Evolutionary conservation across 2,329 filamentous ascomycete species (phyloP).

Genomic region (Zymoseptoria pseudotritici): DNA sequence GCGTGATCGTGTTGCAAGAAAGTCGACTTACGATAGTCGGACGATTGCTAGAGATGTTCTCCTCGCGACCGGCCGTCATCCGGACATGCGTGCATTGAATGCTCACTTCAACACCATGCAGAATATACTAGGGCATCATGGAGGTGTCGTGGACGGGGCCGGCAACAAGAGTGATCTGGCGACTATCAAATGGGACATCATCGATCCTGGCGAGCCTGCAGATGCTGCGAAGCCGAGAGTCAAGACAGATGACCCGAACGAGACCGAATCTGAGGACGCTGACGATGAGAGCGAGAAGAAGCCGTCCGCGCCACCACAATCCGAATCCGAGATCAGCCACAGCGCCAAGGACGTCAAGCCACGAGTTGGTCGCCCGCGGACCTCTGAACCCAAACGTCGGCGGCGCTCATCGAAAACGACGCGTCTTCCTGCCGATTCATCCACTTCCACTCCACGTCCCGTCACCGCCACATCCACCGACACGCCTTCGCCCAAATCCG

Average conservation of each 20-base stretch:
- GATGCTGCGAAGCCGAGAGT: conserved; percentile 13
- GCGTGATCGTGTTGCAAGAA: conserved; percentile 40
- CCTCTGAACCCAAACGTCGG: background rate
- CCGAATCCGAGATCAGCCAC: conserved; percentile 1
- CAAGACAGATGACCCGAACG: conserved; percentile 5
- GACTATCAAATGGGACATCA: conserved; percentile 55
- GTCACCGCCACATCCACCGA: conserved; percentile 2
- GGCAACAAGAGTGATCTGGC: conserved; percentile 42
- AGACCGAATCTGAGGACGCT: conserved; percentile 20
- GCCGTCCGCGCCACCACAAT: background rate
- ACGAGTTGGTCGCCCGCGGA: background rate
- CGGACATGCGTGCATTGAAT: conserved; percentile 52
- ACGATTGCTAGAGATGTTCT: conserved; percentile 59
- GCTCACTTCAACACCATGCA: conserved; percentile 44
- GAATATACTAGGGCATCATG: conserved; percentile 32
- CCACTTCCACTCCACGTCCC: background rate
- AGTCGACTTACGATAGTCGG: conserved; percentile 50
- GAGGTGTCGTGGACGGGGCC: conserved; percentile 31
- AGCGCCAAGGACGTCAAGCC: background rate
- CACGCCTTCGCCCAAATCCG: background rate
- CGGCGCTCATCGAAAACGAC: background rate
- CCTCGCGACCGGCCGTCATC: conserved; percentile 54
- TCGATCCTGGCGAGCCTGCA: conserved; percentile 49
- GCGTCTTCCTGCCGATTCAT: background rate
- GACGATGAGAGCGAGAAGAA: conserved; percentile 8